Conservation (phyloP, 2,329 filamentous ascomycete species). For the Epichloe glyceriae region DNA sequence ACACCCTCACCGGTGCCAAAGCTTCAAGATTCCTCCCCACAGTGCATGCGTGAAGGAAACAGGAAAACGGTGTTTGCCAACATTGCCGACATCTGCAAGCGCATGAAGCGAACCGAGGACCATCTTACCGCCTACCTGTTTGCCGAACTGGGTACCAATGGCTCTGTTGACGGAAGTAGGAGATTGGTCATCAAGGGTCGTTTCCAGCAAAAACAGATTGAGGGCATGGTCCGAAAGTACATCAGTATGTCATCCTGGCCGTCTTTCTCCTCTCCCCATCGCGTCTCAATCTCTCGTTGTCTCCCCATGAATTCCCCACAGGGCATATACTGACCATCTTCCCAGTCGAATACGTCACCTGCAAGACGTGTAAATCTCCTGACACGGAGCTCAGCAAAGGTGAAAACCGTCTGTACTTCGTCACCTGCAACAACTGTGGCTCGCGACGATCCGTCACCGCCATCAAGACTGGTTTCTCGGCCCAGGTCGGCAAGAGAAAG, state of each 20-base stretch:
- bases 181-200: constrained; percentile 97
- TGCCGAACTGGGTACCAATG: constrained; percentile 93
- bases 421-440: constrained; percentile 80
- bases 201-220: constrained; percentile 99
- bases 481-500: constrained; percentile 96
- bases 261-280: background rate
- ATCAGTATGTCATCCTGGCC: constrained; percentile 51
- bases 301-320: background rate
- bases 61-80: constrained; percentile 99
- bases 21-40: constrained; percentile 99
- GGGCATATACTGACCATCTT: background rate
- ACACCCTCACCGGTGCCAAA: constrained; percentile 79
- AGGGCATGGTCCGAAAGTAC: constrained; percentile 91
- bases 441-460: constrained; percentile 81
- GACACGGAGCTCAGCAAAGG: constrained; percentile 97
- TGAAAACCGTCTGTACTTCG: constrained; percentile 98
- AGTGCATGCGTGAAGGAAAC: constrained; percentile 99
- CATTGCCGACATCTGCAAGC: constrained; percentile 95
- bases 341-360: constrained; percentile 88
- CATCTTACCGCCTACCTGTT: constrained; percentile 96
- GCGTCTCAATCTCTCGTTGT: background rate
- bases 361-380: constrained; percentile 93
- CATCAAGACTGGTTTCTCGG: constrained; percentile 99
- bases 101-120: constrained; percentile 98
- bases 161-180: constrained; percentile 84